Percentiles rank a stretch among this genome's conserved stretches.
Evolutionary conservation across 2,329 filamentous ascomycete species (phyloP).

Genomic region (Neoarthrinium moseri): DNA sequence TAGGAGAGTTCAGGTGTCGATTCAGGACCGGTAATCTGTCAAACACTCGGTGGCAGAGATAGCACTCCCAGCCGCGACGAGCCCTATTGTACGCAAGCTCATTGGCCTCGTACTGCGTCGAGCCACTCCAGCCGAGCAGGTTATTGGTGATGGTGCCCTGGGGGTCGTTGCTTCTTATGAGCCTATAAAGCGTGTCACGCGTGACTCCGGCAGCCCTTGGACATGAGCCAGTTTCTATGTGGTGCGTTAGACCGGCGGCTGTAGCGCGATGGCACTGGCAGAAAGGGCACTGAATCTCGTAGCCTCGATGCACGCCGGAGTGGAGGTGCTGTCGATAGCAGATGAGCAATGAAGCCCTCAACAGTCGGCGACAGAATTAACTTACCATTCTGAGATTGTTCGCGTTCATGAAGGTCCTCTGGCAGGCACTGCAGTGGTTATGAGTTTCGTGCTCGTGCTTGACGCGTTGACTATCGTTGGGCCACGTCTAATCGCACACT

Average conservation of each 20-base stretch:
- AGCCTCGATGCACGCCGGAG: slow-evolving; percentile 47
- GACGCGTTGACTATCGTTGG: slow-evolving; percentile 10
- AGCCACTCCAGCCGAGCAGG: slow-evolving; percentile 43
- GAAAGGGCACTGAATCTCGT: slow-evolving; percentile 50
- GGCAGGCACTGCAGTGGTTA: slow-evolving; percentile 31
- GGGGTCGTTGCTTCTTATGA: slow-evolving; percentile 45
- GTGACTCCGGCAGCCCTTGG: slow-evolving; percentile 40
- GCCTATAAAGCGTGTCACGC: slow-evolving; percentile 44
- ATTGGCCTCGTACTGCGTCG: slow-evolving; percentile 36
- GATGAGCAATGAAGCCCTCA: neutral
- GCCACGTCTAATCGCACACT: slow-evolving; percentile 21
- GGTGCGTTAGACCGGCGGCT: slow-evolving; percentile 53
- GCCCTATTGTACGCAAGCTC: slow-evolving; percentile 50
- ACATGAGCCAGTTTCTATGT: slow-evolving; percentile 57
- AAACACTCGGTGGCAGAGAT: slow-evolving; percentile 50
- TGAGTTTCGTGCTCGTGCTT: slow-evolving; percentile 29
- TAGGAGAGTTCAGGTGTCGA: slow-evolving; percentile 52
- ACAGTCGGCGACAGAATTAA: neutral
- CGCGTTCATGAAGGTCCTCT: slow-evolving; percentile 26
- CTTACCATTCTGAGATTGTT: slow-evolving; percentile 32
- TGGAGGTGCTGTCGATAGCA: slow-evolving; percentile 47
- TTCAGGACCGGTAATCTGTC: slow-evolving; percentile 34
- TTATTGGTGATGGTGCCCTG: slow-evolving; percentile 49
- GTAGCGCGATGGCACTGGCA: slow-evolving; percentile 45
- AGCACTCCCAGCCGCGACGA: slow-evolving; percentile 46